Evolutionary conservation across 2,329 filamentous ascomycete species (phyloP), one percentile per base, ranked within the genome.

Genomic region (Coleophoma cylindrospora): DNA sequence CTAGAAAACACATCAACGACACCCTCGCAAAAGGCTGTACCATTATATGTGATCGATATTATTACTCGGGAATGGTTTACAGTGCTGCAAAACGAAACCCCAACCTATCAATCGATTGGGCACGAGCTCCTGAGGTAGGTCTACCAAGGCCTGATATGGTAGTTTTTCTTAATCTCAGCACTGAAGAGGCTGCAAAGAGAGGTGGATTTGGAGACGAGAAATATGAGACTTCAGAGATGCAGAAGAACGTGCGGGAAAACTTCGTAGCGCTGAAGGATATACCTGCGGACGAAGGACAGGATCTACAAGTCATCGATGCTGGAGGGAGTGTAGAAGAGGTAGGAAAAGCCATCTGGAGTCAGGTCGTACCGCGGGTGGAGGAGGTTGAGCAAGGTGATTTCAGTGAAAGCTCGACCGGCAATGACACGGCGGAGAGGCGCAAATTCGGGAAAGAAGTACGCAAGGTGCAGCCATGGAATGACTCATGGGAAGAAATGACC

Each of bases 1-100:
- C 8, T 12, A 81, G 78, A 2, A 71, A 74, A 57, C 69, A 70
- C 45, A 84, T 85, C 43, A 63, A 73, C 15, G 50, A 68, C 1
- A 71, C 80, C 6, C 68, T 96, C 6, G 70, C 74, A 1, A 67
- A 74, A 1, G 91, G 92, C 9, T 84, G 77, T 17, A 94, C 83
- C 0, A 77, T 99, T 33, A 75, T 99, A 37, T 84, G 92, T 58
- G 94, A 99, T 68, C 84, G 94, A 44, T 99, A 97, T 72, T 95
- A 95, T 66, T 92, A 96, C 73, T 94, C 88, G 17, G 94, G 94
- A 48, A 88, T 91, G 50, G 90, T 96, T 45, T 99, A 97, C 72
- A 90, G 86, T 21, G 89, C 90, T 0, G 92, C 94, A 3, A 97
- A 97, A 66, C 75, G 81, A 41, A 89, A 89, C 58, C 80, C 84